phyloP scores from a whole-genome alignment of 768 basidiomycete genomes.

The Solioccasus polychromus region DNA sequence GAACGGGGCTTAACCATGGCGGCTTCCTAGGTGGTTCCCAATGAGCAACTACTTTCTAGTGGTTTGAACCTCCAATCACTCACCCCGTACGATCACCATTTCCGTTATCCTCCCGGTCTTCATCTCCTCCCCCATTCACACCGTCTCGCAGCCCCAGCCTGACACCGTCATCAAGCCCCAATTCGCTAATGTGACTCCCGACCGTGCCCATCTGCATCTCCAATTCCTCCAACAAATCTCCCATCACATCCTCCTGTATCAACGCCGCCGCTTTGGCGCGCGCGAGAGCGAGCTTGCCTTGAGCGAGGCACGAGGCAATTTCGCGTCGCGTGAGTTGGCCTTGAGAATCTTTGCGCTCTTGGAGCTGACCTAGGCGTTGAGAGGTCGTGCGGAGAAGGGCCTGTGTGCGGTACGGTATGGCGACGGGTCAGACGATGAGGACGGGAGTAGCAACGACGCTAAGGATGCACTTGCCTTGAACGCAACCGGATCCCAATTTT shows the following conservation, averaged over 20 bases:
- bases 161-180: slow-evolving; percentile 33
- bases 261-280: slow-evolving; percentile 71
- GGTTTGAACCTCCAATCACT: background rate
- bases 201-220: slow-evolving; percentile 67
- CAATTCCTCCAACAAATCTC: slow-evolving; percentile 60
- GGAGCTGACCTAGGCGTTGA: slow-evolving; percentile 65
- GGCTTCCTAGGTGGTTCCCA: slow-evolving; percentile 27
- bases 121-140: background rate
- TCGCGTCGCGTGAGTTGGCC: slow-evolving; percentile 61
- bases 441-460: background rate
- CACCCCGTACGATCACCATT: slow-evolving; percentile 35
- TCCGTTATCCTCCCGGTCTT: background rate
- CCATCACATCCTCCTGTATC: slow-evolving; percentile 58
- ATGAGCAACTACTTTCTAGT: slow-evolving; percentile 3
- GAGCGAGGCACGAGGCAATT: slow-evolving; percentile 62
- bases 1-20: slow-evolving; percentile 41
- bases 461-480: slow-evolving; percentile 25
- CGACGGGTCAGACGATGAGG: background rate
- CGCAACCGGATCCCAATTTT: slow-evolving; percentile 29
- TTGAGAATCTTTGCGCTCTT: slow-evolving; percentile 66
- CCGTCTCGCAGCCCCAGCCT: slow-evolving; percentile 3
- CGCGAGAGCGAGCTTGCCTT: slow-evolving; percentile 59
- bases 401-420: slow-evolving; percentile 33
- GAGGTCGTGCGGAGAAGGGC: slow-evolving; percentile 60
- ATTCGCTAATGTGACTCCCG: slow-evolving; percentile 54